phyloP scores from a whole-genome alignment of 768 basidiomycete genomes.

The Infundibulicybe gibba region DNA sequence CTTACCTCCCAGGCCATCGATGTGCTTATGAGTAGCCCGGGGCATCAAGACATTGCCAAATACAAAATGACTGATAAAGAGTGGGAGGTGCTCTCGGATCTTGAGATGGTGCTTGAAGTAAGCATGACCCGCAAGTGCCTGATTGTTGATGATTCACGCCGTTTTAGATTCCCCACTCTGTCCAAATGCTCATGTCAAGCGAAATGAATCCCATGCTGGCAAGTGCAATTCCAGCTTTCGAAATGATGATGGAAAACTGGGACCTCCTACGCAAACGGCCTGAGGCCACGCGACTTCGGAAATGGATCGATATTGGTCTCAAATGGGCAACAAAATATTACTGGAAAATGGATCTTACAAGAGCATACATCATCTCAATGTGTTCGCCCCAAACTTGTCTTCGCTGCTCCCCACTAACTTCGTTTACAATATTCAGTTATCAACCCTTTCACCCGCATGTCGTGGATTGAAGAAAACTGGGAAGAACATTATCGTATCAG shows the following conservation, averaged over 20 bases:
- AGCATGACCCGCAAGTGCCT: background rate
- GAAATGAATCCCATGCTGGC: slow-evolving; percentile 7
- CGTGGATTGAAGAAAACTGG: slow-evolving; percentile 13
- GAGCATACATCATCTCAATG: slow-evolving; percentile 9
- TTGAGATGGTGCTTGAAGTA: background rate
- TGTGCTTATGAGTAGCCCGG: background rate
- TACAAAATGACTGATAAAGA: background rate
- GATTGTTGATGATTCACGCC: background rate
- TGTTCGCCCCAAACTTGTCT: slow-evolving; percentile 3
- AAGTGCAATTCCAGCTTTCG: slow-evolving; percentile 8
- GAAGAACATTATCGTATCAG: slow-evolving; percentile 5
- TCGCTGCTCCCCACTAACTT: background rate
- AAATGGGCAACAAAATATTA: slow-evolving; percentile 8
- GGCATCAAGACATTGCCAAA: background rate
- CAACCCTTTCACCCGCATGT: slow-evolving; percentile 10
- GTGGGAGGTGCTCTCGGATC: background rate
- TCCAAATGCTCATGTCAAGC: slow-evolving; percentile 5
- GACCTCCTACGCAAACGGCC: background rate
- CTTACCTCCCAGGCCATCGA: background rate
- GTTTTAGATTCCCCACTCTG: background rate
- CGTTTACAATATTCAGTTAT: slow-evolving; percentile 6
- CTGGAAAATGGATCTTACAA: slow-evolving; percentile 4
- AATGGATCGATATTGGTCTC: slow-evolving; percentile 6
- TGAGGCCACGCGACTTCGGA: background rate
- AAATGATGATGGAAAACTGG: slow-evolving; percentile 10